These are phyloP conservation scores for Fusarium algeriense DNA, from an alignment of 2,329 filamentous ascomycete genomes.

Conservation along the genomic window DNA sequence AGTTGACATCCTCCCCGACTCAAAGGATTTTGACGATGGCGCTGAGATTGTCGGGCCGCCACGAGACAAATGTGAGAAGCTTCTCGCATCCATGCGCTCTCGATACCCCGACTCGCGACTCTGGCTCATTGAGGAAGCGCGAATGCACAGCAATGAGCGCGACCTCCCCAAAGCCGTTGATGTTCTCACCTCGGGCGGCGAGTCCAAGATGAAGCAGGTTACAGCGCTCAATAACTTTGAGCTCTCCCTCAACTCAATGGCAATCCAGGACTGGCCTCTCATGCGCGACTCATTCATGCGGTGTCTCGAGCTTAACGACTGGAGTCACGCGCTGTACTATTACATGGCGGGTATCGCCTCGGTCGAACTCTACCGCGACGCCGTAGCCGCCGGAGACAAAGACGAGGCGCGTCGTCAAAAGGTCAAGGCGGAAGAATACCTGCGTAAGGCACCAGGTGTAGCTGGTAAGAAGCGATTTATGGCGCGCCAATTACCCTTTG, in stretches of 20 bases:
- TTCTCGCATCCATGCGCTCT: slow-evolving; percentile 79
- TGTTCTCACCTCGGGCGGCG: slow-evolving; percentile 69
- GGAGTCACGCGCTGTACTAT: slow-evolving; percentile 90
- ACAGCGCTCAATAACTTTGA: slow-evolving; percentile 89
- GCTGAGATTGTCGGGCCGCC: slow-evolving; percentile 79
- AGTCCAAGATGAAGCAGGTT: slow-evolving; percentile 87
- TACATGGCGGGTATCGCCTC: slow-evolving; percentile 86
- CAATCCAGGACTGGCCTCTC: slow-evolving; percentile 79
- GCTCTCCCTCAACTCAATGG: slow-evolving; percentile 81
- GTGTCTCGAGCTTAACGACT: slow-evolving; percentile 86
- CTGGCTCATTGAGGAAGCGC: slow-evolving; percentile 90
- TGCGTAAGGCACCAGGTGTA: slow-evolving; percentile 78
- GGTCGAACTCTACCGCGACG: slow-evolving; percentile 82
- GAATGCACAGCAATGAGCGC: slow-evolving; percentile 76
- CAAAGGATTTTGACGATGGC: slow-evolving; percentile 64
- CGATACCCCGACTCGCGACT: slow-evolving; percentile 85
- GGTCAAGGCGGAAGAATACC: slow-evolving; percentile 73
- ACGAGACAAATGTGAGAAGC: slow-evolving; percentile 70
- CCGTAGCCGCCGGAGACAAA: slow-evolving; percentile 53
- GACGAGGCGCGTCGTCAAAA: slow-evolving; percentile 68
- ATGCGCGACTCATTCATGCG: slow-evolving; percentile 80
- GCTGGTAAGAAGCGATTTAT: slow-evolving; percentile 91
- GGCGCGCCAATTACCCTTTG: slow-evolving; percentile 89
- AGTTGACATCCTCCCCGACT: slow-evolving; percentile 84
- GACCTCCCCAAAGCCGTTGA: slow-evolving; percentile 76